Evolutionary conservation across 2,329 filamentous ascomycete genomes (phyloP), one percentile per base, ranked within the genome.

Genomic region (Curvularia sp.): DNA sequence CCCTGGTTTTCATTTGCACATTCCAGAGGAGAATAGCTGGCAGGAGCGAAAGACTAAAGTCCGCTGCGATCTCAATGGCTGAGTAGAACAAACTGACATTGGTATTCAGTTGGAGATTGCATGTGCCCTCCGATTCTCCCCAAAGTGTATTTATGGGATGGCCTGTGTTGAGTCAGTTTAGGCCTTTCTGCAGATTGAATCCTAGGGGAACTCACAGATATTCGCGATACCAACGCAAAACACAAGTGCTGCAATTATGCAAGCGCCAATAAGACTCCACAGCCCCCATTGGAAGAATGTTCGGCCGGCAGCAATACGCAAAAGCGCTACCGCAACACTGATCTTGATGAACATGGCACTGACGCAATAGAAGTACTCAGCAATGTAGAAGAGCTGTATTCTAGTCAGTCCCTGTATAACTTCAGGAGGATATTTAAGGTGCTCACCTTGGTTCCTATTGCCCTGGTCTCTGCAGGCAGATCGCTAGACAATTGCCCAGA

Each of bases 1-100:
- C 75, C 22, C 67, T 72, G 41, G 63, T 61, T 58, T 79, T 79
- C 62, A 69, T 68, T 31, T 69, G 67, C 24, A 69, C 61, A 20
- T 66, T 67, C 65, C 67, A 68, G 12, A 69, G 52, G 26, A 69
- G 18, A 41, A 69, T 38, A 6, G 61, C 64, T 8, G 65, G 67
- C 47, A 68, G 10, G 9, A 68, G 53, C 1, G 66, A 66, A 6
- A 68, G 62, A 54, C 57, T 64, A 46, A 64, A 68, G 51, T 67
- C 64, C 1, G 64, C 62, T 7, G 64, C 7, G 35, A 68, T 68
- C 30, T 67, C 66, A 22, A 67, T 65, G 7, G 64, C 66, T 2
- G 64, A 67, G 41, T 65, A 68, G 44, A 68, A 68, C 13, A 68
- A 53, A 44, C 58, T 62, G 48, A 67, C 62, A 28, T 67, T 60